Evolutionary conservation across 1,139 yeast species (phyloP), one percentile per base, ranked within the genome.

Genomic region (Yamadazyma songkhlaensis): DNA sequence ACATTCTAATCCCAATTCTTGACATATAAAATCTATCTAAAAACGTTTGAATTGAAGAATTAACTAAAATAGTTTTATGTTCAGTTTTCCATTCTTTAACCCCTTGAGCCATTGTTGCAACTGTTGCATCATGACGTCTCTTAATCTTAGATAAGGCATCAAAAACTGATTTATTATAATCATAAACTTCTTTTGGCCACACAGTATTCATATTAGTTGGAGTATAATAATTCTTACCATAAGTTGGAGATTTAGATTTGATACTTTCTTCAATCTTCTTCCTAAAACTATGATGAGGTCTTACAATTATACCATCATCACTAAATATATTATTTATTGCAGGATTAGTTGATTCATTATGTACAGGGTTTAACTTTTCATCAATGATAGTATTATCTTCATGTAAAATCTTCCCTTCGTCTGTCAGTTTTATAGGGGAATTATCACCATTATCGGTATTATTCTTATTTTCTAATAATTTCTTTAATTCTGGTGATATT

Each of bases 51-150:
- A 87, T 79, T 14, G 80, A 74, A 24, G 86, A 76, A 49, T 80
- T 81, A 28, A 70, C 78, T 47, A 55, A 67, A 29, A 68, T 63
- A 2, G 70, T 69, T 49, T 66, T 66, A 50, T 73, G 74, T 48
- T 70, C 76, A 42, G 51, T 59, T 55, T 88, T 88, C 96, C 96
- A 89, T 60, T 86, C 95, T 52, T 84, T 81, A 8, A 88, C 95
- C 13, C 96, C 96, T 51, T 86, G 90, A 1, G 96, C 96, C 60
- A 89, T 84, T 0, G 96, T 88, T 9, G 95, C 85, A 9, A 89
- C 96, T 0, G 95, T 90, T 2, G 96, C 95, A 61, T 89, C 96
- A 56, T 89, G 96, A 37, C 96, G 71, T 50, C 77, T 77, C 55
- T 88, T 88, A 58, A 88, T 88, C 46, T 74, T 77, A 36, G 79